These are phyloP conservation scores for Elaeis guineensis DNA, from an alignment of 176 grass and related monocot species.

Conservation along the genomic window DNA sequence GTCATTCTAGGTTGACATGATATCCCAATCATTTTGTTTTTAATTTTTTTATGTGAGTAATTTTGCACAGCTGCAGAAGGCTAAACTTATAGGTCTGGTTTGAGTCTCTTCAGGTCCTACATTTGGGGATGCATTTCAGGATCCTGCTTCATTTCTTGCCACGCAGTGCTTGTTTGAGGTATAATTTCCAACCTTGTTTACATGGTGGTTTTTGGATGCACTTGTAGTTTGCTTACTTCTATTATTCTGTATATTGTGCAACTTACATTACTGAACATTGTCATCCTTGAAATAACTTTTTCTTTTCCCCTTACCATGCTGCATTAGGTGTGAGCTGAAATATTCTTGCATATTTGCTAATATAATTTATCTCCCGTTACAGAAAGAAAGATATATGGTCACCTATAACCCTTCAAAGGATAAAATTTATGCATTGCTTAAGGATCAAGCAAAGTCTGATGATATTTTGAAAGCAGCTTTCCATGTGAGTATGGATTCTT, in stretches of 20 bases:
- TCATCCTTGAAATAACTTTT: not conserved
- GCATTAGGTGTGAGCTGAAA: too few relatives aligned
- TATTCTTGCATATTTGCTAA: not conserved
- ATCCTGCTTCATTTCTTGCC: constrained; percentile 80
- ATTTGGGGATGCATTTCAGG: constrained; percentile 95
- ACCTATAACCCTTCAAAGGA: constrained; percentile 94
- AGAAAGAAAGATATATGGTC: constrained; percentile 95
- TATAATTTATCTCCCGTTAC: not conserved
- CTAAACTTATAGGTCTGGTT: not conserved
- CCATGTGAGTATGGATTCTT: constrained; percentile 55
- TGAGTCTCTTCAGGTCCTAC: constrained; percentile 54
- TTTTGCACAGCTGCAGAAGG: not conserved
- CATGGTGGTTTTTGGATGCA: too few relatives aligned
- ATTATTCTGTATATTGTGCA: too few relatives aligned
- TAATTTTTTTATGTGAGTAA: not conserved
- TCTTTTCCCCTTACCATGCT: not conserved
- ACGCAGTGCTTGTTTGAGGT: constrained; percentile 84
- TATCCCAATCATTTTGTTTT: not conserved
- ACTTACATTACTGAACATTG: too few relatives aligned
- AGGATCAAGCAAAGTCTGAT: constrained; percentile 97
- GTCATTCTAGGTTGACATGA: constrained; percentile 52
- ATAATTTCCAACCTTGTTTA: not conserved
- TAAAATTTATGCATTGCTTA: constrained; percentile 98
- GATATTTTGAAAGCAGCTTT: constrained; percentile 97
- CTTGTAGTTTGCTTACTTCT: too few relatives aligned